A percentile compares a stretch with the other conserved stretches of the same genome.
Evolutionary conservation across 805 yeast species (phyloP).

Genomic region (Millerago galiae): DNA sequence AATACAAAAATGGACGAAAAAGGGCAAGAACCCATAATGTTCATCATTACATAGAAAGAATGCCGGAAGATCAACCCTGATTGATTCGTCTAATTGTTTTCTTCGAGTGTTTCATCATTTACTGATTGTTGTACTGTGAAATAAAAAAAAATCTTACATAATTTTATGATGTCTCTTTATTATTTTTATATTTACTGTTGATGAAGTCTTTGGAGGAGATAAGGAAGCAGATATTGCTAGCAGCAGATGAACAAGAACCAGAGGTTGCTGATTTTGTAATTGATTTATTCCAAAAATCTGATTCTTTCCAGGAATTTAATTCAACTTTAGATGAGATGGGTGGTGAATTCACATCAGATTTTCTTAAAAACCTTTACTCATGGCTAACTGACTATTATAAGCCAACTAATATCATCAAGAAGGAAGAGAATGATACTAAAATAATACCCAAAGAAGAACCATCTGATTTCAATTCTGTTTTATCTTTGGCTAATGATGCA

Average conservation of each 20-base stretch:
- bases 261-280: constrained; percentile 41
- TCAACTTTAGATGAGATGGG: constrained; percentile 35
- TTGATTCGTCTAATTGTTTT: no score
- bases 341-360: constrained; percentile 31
- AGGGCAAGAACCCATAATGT: no score
- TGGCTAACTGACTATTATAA: not conserved
- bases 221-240: constrained; percentile 14
- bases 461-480: constrained; percentile 3
- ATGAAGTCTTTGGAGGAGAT: constrained; percentile 6
- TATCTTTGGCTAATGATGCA: constrained; percentile 17
- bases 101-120: no score
- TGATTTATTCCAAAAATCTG: constrained; percentile 30
- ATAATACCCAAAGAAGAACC: constrained; percentile 14
- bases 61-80: no score
- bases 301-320: constrained; percentile 29
- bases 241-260: constrained; percentile 34
- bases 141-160: no score
- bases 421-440: constrained; percentile 4
- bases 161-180: no score
- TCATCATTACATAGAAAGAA: no score
- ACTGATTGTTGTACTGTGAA: no score
- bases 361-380: constrained; percentile 14
- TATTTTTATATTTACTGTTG: not conserved
- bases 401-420: not conserved
- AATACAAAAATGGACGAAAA: no score